Evolutionary conservation across 306 rosid species (phyloP), one percentile per base, ranked within the genome.

Genomic region (Cucumis melo): DNA sequence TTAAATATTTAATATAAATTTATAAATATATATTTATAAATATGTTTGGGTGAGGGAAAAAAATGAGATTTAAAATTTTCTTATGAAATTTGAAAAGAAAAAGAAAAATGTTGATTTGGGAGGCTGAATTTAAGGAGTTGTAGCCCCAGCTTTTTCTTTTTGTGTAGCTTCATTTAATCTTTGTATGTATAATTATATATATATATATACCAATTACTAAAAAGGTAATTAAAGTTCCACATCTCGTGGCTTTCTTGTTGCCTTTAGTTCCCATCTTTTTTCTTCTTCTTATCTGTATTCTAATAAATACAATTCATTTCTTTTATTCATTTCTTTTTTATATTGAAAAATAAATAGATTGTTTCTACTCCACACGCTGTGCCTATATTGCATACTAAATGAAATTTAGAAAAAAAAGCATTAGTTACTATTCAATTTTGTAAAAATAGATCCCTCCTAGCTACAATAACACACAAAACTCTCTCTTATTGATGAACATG

Each of bases 61-160:
- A 27, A 27, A 5, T 64, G 72, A 27, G 72, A 19, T 19, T 64
- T 63, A 10, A 46, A 64, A 72, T 24, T 72, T 72, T 71, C 41
- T 23, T 10, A 13, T 51, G 19, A 48, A 48, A 71, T 15, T 71
- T 71, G 41, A 19, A 14, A 24, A 71, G 21, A 44, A 44, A 21
- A 23, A 13, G 20, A 56, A 68, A 2, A 41, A 44, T 23, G 34
- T 70, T 60, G 32, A 50, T 60, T 60, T 70, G 75, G 75, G 75
- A 44, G 75, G 57, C 75, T 70, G 6, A 67, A 70, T 21, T 51
- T 70, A 70, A 70, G 75, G 58, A 44, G 34, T 21, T 23, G 58
- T 70, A 46, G 75, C 75, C 75, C 75, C 74, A 39, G n/a, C 63
- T 51, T 73, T 60, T 60, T 62, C 6, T 32, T 62, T 61, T 53